Base-by-base conservation (phyloP, 495 filamentous ascomycete species). In the Saxophila tyrrhenica region DNA sequence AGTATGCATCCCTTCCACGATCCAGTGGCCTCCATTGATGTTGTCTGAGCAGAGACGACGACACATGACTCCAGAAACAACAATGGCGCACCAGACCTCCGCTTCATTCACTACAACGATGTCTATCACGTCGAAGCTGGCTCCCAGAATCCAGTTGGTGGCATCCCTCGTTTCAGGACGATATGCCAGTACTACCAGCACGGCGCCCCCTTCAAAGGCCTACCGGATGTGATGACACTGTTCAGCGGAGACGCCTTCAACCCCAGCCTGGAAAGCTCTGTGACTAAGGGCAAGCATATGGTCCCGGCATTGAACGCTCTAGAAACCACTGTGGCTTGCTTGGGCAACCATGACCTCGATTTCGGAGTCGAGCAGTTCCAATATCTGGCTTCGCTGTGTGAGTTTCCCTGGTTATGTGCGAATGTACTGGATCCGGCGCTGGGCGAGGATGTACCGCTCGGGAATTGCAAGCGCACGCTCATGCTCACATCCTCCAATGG, bases 231-330 rank as follows among this genome's bases (percentile, higher is more conserved):
- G 11, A 66, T 94, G 9, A 91, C 86, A 7, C 74, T 95, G 57
- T 95, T 95, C 69, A 92, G 87, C 9, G 89, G 89, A 35, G 89
- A 95, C 76, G 87, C 83, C 2, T 95, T 89, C 70, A 94, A 95
- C 65, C 89, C 89, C 0, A 87, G 84, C 56, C 68, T 94, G 47
- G 89, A 95, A 67, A 87, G 82, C 57, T 83, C 83, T 8, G 78
- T 94, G 2, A 95, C 89, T 1, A 94, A 94, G 70, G 75, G 78
- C 48, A 71, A 75, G 53, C 89, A 95, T 67, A 95, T 95, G 89
- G 79, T 94, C 9, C 84, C 88, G 3, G 72, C 91, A n/a, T 65
- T 95, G 24, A 94, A 95, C 65, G 72, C 72, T n/a, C 77, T 84
- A 48, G 76, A 80, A 9, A 89, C 85, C 8, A 76, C 84, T 64